phyloP scores from a whole-genome alignment of 257 asterid genomes.

The Leptodermis oblonga region DNA sequence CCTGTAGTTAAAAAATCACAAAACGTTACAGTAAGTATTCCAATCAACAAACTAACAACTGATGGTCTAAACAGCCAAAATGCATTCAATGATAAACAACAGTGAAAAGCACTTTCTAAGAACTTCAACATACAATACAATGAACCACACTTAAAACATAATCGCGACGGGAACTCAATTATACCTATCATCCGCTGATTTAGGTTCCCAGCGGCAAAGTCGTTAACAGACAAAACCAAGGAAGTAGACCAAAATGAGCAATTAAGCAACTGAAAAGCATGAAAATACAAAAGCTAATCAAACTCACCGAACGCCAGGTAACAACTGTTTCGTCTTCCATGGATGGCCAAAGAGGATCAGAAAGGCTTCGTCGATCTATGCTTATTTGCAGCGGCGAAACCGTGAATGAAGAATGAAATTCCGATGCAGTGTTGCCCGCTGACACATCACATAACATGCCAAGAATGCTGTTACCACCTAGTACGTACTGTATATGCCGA shows the following conservation, averaged over 20 bases:
- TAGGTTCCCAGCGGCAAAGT: slow-evolving; percentile 48
- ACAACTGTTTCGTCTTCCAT: slow-evolving; percentile 70
- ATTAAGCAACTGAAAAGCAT: background rate
- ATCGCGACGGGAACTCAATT: background rate
- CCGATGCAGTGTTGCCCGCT: no score
- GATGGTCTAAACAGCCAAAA: background rate
- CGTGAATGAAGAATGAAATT: background rate
- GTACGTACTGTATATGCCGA: no score
- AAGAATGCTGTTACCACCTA: no score
- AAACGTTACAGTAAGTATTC: background rate
- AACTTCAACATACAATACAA: background rate
- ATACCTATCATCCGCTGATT: slow-evolving; percentile 65
- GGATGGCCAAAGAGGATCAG: background rate
- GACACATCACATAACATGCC: no score
- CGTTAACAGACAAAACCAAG: slow-evolving; percentile 35
- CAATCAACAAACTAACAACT: background rate
- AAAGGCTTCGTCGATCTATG: no score
- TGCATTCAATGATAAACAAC: background rate
- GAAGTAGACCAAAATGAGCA: slow-evolving; percentile 12
- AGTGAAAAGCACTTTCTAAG: background rate
- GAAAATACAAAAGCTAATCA: background rate
- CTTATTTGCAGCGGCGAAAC: background rate
- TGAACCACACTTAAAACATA: background rate
- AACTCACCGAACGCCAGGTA: slow-evolving; percentile 72
- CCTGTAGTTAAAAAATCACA: background rate